Evolutionary conservation across 306 rosid genomes (phyloP).

Genomic region (Corylus americana): DNA sequence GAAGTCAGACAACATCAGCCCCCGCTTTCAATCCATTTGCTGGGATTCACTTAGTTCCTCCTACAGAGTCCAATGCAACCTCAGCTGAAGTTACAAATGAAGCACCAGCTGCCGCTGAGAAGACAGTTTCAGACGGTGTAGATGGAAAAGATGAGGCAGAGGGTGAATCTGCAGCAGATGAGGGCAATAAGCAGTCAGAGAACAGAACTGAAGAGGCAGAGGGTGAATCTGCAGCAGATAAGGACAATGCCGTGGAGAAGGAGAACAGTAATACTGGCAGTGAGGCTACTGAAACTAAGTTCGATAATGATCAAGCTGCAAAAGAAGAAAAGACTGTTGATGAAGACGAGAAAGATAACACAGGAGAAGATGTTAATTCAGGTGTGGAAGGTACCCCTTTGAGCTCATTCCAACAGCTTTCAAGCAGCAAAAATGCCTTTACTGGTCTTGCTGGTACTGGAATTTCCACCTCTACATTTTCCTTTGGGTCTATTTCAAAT

Average conservation of each 20-base stretch:
- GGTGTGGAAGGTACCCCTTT: constrained; percentile 55
- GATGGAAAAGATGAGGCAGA: constrained; percentile 32
- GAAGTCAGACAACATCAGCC: constrained; percentile 47
- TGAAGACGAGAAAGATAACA: constrained; percentile 45
- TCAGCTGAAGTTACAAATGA: constrained; percentile 44
- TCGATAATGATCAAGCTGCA: constrained; percentile 32
- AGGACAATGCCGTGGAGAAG: constrained; percentile 25
- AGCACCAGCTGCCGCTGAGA: constrained; percentile 39
- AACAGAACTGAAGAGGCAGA: constrained; percentile 30
- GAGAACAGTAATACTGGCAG: constrained; percentile 24
- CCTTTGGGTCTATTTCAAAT: constrained; percentile 67
- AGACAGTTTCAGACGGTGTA: constrained; percentile 25
- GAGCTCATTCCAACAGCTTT: constrained; percentile 84
- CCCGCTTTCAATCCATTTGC: constrained; percentile 87
- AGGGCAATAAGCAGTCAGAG: constrained; percentile 41
- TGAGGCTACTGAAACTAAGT: constrained; percentile 31
- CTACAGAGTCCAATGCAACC: constrained; percentile 38
- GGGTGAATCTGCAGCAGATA: constrained; percentile 37
- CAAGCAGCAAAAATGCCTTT: constrained; percentile 92
- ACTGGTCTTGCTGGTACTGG: constrained; percentile 95
- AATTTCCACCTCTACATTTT: constrained; percentile 69
- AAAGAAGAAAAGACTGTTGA: constrained; percentile 33
- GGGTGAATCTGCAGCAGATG: constrained; percentile 37
- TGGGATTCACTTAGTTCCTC: constrained; percentile 63
- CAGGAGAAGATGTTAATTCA: constrained; percentile 49